A percentile compares a stretch with the other conserved stretches of the same genome.
Evolutionary conservation across 164 flowering plant genomes (phyloP).

Genomic region (Chloranthus sessilifolius): DNA sequence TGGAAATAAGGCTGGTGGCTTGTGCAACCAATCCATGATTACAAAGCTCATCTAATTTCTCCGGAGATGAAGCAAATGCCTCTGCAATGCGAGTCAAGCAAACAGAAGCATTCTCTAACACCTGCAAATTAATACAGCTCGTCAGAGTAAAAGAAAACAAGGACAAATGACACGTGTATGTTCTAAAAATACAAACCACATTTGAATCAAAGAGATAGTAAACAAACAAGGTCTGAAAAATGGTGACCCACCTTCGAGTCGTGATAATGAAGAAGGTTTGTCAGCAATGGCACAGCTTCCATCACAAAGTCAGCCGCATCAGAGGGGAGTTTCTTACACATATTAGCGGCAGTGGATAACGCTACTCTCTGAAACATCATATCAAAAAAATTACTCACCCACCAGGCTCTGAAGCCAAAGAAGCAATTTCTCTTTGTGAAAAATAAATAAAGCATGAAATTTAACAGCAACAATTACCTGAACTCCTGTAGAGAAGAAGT

Average conservation of each 20-base stretch:
- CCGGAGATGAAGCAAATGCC: constrained; percentile 87
- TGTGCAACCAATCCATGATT: constrained; percentile 92
- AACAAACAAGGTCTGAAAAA: background rate
- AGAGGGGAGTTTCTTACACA: constrained; percentile 98
- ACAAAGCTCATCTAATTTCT: constrained; percentile 89
- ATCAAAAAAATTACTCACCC: background rate
- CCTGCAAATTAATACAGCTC: constrained; percentile 36
- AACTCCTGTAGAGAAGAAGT: constrained; percentile 99
- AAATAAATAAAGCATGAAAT: too few species aligned
- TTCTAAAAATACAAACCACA: background rate
- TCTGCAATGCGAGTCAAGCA: constrained; percentile 96
- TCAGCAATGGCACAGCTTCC: constrained; percentile 96
- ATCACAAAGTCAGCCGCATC: constrained; percentile 99
- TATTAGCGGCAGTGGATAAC: constrained; percentile 96
- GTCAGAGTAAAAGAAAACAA: background rate
- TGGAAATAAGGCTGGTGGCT: constrained; percentile 89
- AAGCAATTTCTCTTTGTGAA: background rate
- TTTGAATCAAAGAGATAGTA: background rate
- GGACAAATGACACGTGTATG: background rate
- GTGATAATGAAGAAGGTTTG: constrained; percentile 93
- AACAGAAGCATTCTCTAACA: constrained; percentile 92
- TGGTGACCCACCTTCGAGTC: constrained; percentile 68
- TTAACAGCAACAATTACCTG: too few species aligned
- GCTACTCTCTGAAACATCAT: constrained; percentile 72
- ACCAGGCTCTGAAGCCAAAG: constrained; percentile 1